Percentiles rank a stretch among this genome's conserved stretches.
These are phyloP conservation scores for Trypanosoma scelopori DNA, from an alignment of 208 protist species.

Conservation along the genomic window DNA sequence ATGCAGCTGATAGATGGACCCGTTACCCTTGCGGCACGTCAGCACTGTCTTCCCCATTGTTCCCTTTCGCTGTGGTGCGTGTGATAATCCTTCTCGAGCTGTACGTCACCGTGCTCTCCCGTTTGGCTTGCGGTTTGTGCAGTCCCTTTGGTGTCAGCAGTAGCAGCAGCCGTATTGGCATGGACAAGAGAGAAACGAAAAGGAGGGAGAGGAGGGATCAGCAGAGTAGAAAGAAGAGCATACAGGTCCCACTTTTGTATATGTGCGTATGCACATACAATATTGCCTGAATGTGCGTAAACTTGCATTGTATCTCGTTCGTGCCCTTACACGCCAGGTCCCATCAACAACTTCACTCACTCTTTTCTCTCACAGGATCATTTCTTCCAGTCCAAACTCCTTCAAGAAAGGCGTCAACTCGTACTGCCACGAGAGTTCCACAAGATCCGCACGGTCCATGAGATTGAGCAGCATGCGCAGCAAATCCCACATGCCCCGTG, in stretches of 20 bases:
- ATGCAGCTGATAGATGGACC: no score
- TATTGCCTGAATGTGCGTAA: no score
- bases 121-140: constrained; percentile 1
- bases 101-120: not conserved
- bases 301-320: no score
- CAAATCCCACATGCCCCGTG: constrained; percentile 81
- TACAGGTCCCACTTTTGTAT: not conserved
- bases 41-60: constrained; percentile 88
- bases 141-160: not conserved
- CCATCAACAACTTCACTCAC: no score
- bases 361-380: constrained; percentile 42
- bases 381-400: constrained; percentile 76
- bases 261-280: not conserved
- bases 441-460: constrained; percentile 82
- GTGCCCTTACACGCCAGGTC: no score
- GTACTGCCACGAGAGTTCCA: constrained; percentile 60
- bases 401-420: constrained; percentile 67
- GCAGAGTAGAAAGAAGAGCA: not conserved
- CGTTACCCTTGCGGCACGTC: constrained; percentile 95
- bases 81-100: not conserved
- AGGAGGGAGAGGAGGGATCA: not conserved
- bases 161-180: not conserved
- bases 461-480: constrained; percentile 84
- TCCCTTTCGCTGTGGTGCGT: not conserved
- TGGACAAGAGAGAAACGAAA: not conserved